Conservation (phyloP, 495 filamentous ascomycete genomes). For the Podospora pseudoanserina region DNA sequence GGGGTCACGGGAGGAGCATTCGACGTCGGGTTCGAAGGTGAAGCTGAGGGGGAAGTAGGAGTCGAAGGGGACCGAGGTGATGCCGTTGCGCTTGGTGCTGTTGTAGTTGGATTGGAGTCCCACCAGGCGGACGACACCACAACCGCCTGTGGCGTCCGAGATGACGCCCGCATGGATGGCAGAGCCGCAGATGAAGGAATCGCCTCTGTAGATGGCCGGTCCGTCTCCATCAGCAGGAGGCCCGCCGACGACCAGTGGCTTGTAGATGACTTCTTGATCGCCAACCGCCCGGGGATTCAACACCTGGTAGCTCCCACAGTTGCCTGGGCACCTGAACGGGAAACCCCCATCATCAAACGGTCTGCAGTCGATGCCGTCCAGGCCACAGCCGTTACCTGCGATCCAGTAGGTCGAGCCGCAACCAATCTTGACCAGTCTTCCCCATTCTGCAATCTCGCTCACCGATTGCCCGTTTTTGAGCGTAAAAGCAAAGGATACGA, state of each 20-base stretch:
- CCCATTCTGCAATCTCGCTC: conserved; percentile 66
- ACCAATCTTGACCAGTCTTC: conserved; percentile 59
- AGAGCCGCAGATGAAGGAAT: conserved; percentile 78
- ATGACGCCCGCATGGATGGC: conserved; percentile 77
- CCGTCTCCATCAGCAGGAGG: conserved; percentile 47
- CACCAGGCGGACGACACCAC: conserved; percentile 40
- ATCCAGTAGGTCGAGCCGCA: conserved; percentile 66
- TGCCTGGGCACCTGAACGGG: conserved; percentile 76
- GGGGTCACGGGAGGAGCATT: conserved; percentile 43
- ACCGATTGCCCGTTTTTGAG: conserved; percentile 60
- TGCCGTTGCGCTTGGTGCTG: conserved; percentile 20
- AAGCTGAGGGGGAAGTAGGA: conserved; percentile 60
- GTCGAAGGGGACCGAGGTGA: conserved; percentile 21
- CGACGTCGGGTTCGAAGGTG: conserved; percentile 50
- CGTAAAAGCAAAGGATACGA: conserved; percentile 66
- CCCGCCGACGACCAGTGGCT: conserved; percentile 70
- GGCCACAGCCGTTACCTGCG: conserved; percentile 67
- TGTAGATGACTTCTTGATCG: conserved; percentile 65
- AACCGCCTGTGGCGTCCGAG: conserved; percentile 65
- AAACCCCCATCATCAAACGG: conserved; percentile 68
- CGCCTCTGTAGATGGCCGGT: conserved; percentile 65
- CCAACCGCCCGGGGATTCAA: conserved; percentile 73
- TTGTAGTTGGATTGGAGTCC: conserved; percentile 15
- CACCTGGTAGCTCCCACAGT: conserved; percentile 62
- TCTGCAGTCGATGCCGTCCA: conserved; percentile 76